Base-by-base conservation (phyloP, 2,329 filamentous ascomycete species). In the Pseudogymnoascus sp. region DNA sequence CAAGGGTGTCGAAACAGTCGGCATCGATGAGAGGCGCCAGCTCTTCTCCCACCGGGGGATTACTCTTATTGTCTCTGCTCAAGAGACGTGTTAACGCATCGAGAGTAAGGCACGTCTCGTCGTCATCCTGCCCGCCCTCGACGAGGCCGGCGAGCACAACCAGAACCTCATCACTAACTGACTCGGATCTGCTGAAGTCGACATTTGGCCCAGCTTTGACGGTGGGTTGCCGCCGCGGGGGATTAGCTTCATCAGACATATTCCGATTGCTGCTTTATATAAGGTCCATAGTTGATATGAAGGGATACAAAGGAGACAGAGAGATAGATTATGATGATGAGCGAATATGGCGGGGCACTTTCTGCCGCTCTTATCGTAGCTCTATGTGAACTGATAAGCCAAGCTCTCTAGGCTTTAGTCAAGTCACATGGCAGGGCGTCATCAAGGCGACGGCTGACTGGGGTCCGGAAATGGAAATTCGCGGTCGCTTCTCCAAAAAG, bases 101-200 rank as follows among this genome's bases (percentile, higher is more conserved):
- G 53, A 88, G 77, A 65, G 85, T 81, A 65, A 76, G 76, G 69
- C 83, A 87, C 11, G 84, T 88, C 68, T 90, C 87, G 63, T 86
- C 84, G 72, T 90, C 90, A 69, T 96, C 91, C 70, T 93, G 86
- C 62, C 91, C 92, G 49, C 91, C 91, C 73, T 96, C 91, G 87
- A 97, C 96, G 69, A 97, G 80, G 71, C 90, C 89, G 23, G 93
- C 93, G 68, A 97, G 85, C 68, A 93, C 87, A 40, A 60, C 34
- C 21, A 60, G 12, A 36, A 60, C 34, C 16, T 60, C 59, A 18
- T 60, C 59, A 63, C 96, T 84, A 71, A 88, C 84, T 63, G 89
- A 88, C 71, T 88, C 80, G 71, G 40, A 38, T n/a, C 43, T 43
- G 18, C 40, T 62, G 42, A 62, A 62, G 40, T 43, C 36, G 14